Conservation (phyloP, 2,329 filamentous ascomycete species). For the Verticillium isaacii region DNA sequence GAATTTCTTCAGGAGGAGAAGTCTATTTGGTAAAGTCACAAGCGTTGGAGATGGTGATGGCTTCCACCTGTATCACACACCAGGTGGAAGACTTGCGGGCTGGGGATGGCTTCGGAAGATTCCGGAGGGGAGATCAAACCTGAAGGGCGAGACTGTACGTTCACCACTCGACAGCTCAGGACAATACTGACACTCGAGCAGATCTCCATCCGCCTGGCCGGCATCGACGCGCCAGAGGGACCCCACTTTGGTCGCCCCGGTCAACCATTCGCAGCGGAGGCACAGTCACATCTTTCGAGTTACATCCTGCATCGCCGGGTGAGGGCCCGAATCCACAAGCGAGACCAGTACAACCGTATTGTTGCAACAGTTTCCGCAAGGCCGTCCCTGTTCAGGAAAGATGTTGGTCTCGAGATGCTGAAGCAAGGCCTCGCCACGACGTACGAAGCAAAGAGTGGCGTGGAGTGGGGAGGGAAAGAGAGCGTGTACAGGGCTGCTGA, state of each 20-base stretch:
- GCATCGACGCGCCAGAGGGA: constrained; percentile 87
- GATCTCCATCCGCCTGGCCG: constrained; percentile 86
- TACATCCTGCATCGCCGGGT: constrained; percentile 71
- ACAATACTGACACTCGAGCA: constrained; percentile 27
- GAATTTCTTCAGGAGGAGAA: constrained; percentile 67
- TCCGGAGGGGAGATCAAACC: constrained; percentile 60
- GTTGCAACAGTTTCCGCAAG: constrained; percentile 81
- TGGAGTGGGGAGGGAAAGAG: constrained; percentile 76
- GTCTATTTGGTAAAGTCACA: constrained; percentile 79
- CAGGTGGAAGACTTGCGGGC: constrained; percentile 78
- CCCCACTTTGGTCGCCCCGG: constrained; percentile 87
- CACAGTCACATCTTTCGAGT: constrained; percentile 70
- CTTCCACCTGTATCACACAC: constrained; percentile 91
- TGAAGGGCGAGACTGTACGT: constrained; percentile 74
- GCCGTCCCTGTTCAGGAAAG: constrained; percentile 61
- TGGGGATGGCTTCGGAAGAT: constrained; percentile 89
- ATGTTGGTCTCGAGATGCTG: constrained; percentile 89
- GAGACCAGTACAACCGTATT: constrained; percentile 89
- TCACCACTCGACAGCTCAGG: not conserved
- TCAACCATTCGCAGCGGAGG: constrained; percentile 80
- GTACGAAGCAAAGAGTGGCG: constrained; percentile 87
- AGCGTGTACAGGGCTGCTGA: constrained; percentile 62
- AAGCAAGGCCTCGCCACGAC: constrained; percentile 79
- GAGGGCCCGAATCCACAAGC: constrained; percentile 74
- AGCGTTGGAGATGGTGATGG: constrained; percentile 96